Base-by-base conservation (phyloP, 371 early-diverging fungal species). In the Mortierella polycephala region DNA sequence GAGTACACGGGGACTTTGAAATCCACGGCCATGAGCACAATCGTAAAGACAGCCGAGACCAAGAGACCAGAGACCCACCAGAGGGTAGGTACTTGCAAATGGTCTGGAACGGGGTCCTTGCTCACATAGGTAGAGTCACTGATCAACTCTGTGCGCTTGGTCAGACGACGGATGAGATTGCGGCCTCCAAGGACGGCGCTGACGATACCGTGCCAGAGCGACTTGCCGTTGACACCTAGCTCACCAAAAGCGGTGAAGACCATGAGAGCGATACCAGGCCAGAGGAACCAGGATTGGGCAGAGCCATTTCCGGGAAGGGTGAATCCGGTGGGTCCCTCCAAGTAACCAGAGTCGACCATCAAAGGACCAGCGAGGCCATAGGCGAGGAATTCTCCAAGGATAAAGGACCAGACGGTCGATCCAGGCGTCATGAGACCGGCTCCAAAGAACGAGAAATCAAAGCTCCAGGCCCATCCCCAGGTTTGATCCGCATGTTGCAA, bases 181-280 rank as follows among this genome's bases (percentile, higher is more conserved):
- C 74, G 69, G 16, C 30, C 60, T 20, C 42, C 69, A 13, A 59
- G 16, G n/a, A 73, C 63, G 64, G 84, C 89, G 30, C 83, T 84
- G 55, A 82, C 86, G 63, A 87, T 40, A 54, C 87, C 89, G 68
- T 83, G 83, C 87, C 85, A 87, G 47, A 92, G 74, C 6, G 86
- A 80, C n/a, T 82, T 79, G 57, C 88, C 89, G 60, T 86, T 86
- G 40, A 83, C 73, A 61, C 83, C 75, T 41, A 92, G 80, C 82
- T 92, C 92, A 14, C 90, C 75, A 64, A 92, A 88, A n/a, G 90
- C 83, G 49, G 89, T 75, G 42, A 87, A 76, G 50, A 90, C 85
- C 91, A 93, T 91, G 45, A 92, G 82, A 10, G 89, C 86, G 72
- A 93, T 89, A 80, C 93, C 93, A n/a, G 92, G 91, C 92, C 90